Conservation (phyloP, 2,329 filamentous ascomycete genomes). For the Diaporthe sp. region DNA sequence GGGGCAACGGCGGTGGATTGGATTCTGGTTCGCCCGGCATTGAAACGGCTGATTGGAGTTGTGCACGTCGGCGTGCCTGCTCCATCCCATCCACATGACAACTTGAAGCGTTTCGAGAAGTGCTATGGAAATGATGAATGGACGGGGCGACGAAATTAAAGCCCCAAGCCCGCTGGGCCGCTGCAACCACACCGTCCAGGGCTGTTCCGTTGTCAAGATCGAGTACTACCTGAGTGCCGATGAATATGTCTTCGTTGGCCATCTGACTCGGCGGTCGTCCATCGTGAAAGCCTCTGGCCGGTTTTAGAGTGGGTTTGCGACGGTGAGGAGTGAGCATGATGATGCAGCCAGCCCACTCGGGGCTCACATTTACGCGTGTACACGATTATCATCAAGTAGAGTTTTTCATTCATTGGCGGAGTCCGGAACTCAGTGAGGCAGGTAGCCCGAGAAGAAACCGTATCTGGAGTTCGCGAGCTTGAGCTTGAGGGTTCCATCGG, state of each 20-base stretch:
- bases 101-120: background rate
- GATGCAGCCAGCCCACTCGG: constrained; percentile 4
- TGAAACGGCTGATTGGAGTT: constrained; percentile 16
- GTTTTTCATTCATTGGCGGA: constrained; percentile 14
- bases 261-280: constrained; percentile 10
- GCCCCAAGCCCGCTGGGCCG: constrained; percentile 11
- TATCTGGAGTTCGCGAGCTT: constrained; percentile 8
- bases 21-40: constrained; percentile 3
- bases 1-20: background rate
- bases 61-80: constrained; percentile 15
- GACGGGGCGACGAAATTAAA: constrained; percentile 27
- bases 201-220: constrained; percentile 28
- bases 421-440: constrained; percentile 19
- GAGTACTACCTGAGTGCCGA: constrained; percentile 17
- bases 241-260: background rate
- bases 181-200: constrained; percentile 27
- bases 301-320: background rate
- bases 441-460: constrained; percentile 6
- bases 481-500: constrained; percentile 23
- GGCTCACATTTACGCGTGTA: background rate
- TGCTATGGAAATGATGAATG: constrained; percentile 33
- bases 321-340: background rate
- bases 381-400: background rate
- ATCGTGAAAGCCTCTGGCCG: background rate
- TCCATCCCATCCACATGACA: constrained; percentile 8